These are phyloP conservation scores for Penicillium nordicum DNA, from an alignment of 2,329 filamentous ascomycete genomes.

Conservation along the genomic window DNA sequence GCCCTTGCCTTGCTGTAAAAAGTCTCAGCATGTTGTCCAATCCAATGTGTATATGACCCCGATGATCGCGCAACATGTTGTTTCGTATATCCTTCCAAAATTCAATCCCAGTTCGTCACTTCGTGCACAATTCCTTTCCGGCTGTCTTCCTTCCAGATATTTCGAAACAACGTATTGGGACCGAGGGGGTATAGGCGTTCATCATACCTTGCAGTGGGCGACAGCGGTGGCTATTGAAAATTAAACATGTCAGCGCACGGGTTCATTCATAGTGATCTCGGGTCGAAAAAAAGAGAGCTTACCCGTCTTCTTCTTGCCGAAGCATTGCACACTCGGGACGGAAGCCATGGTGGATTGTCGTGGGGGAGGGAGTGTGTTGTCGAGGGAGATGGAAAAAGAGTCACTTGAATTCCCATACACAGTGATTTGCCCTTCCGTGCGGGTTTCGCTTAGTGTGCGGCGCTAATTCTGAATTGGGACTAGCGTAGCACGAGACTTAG, in stretches of 20 bases:
- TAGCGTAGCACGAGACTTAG: constrained; percentile 24
- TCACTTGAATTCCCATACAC: constrained; percentile 26
- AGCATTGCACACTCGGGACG: constrained; percentile 87
- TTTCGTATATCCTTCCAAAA: constrained; percentile 9
- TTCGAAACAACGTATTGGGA: constrained; percentile 16
- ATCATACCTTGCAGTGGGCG: constrained; percentile 83
- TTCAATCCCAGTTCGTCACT: constrained; percentile 6
- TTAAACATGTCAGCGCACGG: constrained; percentile 31
- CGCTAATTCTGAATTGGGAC: constrained; percentile 29
- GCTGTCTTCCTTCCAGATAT: constrained; percentile 12
- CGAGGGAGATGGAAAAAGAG: constrained; percentile 35
- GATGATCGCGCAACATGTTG: constrained; percentile 17
- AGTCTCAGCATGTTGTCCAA: constrained; percentile 29
- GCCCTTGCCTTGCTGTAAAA: constrained; percentile 68
- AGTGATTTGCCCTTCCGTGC: constrained; percentile 37
- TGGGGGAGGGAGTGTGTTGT: constrained; percentile 40
- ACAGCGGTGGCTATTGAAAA: constrained; percentile 67
- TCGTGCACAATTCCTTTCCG: constrained; percentile 10
- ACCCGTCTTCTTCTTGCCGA: constrained; percentile 95
- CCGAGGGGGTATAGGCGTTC: constrained; percentile 16
- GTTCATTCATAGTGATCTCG: constrained; percentile 1
- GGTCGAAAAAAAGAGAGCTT: constrained; percentile 24
- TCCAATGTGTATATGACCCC: constrained; percentile 6
- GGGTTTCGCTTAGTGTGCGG: constrained; percentile 43
- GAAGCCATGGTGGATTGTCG: constrained; percentile 65